Conservation (phyloP, 352 stramenopile genomes). For the Phytophthora cactorum region DNA sequence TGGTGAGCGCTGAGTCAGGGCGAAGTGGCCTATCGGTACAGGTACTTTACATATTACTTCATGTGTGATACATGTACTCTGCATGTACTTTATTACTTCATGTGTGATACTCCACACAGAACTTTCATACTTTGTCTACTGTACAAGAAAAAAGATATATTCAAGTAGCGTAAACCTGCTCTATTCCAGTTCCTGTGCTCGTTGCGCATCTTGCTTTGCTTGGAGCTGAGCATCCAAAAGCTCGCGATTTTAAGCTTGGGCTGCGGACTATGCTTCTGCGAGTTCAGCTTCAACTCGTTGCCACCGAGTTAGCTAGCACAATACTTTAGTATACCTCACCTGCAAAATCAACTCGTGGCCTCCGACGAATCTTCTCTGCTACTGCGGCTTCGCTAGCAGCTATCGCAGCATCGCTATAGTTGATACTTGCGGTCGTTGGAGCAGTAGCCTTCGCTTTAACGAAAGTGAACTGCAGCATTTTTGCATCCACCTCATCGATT, state of each 20-base stretch:
- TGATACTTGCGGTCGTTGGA: constrained; percentile 1
- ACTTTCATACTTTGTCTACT: no score
- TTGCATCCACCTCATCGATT: constrained; percentile 43
- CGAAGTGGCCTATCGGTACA: no score
- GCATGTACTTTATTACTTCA: no score
- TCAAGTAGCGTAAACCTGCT: constrained; percentile 26
- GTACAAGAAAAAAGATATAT: no score
- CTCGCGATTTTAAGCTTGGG: constrained; percentile 36
- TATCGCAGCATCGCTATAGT: constrained; percentile 24
- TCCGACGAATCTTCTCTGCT: constrained; percentile 27
- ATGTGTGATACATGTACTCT: no score
- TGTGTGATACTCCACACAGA: no score
- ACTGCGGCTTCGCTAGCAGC: constrained; percentile 34
- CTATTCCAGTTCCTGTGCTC: constrained; percentile 30
- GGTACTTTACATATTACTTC: no score
- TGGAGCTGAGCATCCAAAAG: constrained; percentile 33
- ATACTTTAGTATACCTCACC: no score
- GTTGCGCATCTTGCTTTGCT: constrained; percentile 35
- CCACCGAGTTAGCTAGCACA: no score
- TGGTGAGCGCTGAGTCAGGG: constrained; percentile 3
- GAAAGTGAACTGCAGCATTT: constrained; percentile 53
- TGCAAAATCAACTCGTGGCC: constrained; percentile 15
- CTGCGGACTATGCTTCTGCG: constrained; percentile 22
- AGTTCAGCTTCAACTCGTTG: constrained; percentile 31
- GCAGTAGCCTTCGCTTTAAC: constrained; percentile 6